These are phyloP conservation scores for Russula compacta DNA, from an alignment of 768 basidiomycete species.

Conservation along the genomic window DNA sequence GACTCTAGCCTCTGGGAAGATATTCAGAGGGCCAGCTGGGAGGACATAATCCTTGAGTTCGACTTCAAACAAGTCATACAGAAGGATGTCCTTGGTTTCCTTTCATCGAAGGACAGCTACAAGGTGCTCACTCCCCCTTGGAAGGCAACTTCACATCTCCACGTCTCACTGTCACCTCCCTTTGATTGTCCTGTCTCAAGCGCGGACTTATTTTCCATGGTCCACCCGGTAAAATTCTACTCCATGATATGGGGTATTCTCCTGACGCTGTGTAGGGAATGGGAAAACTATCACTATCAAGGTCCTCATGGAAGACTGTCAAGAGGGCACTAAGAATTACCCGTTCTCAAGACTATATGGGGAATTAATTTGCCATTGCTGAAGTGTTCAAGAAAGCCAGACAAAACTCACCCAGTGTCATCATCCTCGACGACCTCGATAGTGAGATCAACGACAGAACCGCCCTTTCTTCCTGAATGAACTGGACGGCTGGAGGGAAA, in stretches of 20 bases:
- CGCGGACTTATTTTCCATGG: slow-evolving; percentile 77
- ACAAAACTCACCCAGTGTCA: slow-evolving; percentile 53
- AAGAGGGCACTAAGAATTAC: no score
- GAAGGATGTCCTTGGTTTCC: slow-evolving; percentile 75
- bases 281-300: no score
- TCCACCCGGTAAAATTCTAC: slow-evolving; percentile 47
- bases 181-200: slow-evolving; percentile 29
- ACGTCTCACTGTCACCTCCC: no score
- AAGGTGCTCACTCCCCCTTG: slow-evolving; percentile 70
- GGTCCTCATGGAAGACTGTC: no score
- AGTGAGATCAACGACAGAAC: slow-evolving; percentile 70
- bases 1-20: slow-evolving; percentile 21
- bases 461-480: slow-evolving; percentile 87
- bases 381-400: slow-evolving; percentile 67
- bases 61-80: slow-evolving; percentile 57
- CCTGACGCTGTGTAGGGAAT: no score
- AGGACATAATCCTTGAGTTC: slow-evolving; percentile 63
- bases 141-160: slow-evolving; percentile 43
- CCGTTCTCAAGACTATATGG: no score
- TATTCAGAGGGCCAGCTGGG: slow-evolving; percentile 43
- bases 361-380: slow-evolving; percentile 61
- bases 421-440: slow-evolving; percentile 65
- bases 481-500: slow-evolving; percentile 75
- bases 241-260: slow-evolving; percentile 39
- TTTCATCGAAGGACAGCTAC: slow-evolving; percentile 64